Conservation (phyloP, 768 basidiomycete species). For the Gymnopilus junonius region DNA sequence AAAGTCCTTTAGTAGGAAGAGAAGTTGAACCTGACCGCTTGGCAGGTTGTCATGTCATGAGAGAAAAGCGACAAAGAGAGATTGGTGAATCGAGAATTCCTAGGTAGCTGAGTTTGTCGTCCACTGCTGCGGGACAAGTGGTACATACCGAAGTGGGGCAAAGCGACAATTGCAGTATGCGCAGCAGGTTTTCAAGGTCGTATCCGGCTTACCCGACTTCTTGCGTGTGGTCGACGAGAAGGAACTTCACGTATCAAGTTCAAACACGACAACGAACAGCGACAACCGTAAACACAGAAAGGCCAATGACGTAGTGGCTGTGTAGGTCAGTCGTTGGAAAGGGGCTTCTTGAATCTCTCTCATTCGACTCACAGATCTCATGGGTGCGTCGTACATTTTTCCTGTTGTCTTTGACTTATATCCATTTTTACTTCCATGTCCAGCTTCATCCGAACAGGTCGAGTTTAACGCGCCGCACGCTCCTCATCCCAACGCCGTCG, state of each 20-base stretch:
- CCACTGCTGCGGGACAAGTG: not conserved
- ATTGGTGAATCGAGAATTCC: not conserved
- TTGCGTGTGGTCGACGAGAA: not conserved
- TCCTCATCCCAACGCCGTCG: constrained; percentile 63
- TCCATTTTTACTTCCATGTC: not conserved
- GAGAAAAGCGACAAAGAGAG: not conserved
- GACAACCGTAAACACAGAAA: not conserved
- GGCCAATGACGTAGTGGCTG: not conserved
- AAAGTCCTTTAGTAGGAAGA: not conserved
- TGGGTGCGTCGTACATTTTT: constrained; percentile 8
- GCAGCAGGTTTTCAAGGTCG: not conserved
- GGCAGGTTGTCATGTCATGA: not conserved
- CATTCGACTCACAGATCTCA: not conserved
- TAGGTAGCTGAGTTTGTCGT: not conserved
- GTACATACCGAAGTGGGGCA: not conserved
- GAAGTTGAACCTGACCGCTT: not conserved
- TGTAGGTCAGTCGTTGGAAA: not conserved
- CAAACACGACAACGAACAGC: not conserved
- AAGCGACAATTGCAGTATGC: not conserved
- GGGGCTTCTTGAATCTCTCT: not conserved
- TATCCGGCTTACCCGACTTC: not conserved
- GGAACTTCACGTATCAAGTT: not conserved
- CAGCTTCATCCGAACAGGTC: constrained; percentile 63
- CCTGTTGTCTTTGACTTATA: not conserved
- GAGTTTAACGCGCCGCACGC: constrained; percentile 60